A percentile compares a stretch with the other conserved stretches of the same genome.
These are phyloP conservation scores for Boeremia exigua DNA, from an alignment of 2,329 filamentous ascomycete genomes.

Conservation along the genomic window DNA sequence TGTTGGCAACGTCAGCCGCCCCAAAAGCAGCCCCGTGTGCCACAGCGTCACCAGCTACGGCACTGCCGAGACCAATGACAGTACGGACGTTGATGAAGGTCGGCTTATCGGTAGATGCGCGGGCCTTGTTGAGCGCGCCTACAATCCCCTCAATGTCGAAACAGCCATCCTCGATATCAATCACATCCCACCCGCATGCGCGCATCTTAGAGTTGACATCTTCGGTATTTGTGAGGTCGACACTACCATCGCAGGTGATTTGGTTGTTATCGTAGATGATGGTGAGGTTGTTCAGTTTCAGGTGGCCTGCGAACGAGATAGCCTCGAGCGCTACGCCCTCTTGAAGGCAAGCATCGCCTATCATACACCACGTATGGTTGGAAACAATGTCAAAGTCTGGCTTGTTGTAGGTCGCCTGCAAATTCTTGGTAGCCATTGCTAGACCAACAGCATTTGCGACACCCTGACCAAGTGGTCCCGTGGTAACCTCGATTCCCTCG, in stretches of 20 bases:
- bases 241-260: constrained; percentile 64
- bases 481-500: constrained; percentile 65
- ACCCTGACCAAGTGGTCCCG: constrained; percentile 95
- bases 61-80: constrained; percentile 61
- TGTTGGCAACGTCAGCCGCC: constrained; percentile 59
- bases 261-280: constrained; percentile 68
- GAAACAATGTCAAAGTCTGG: constrained; percentile 57
- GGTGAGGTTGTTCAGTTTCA: constrained; percentile 62
- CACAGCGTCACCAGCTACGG: constrained; percentile 55
- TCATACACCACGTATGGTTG: constrained; percentile 63
- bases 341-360: constrained; percentile 64
- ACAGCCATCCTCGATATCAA: constrained; percentile 60
- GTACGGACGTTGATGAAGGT: constrained; percentile 66
- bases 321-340: constrained; percentile 66
- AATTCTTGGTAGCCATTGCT: constrained; percentile 63
- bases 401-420: constrained; percentile 61
- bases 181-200: constrained; percentile 62
- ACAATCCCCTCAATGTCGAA: constrained; percentile 59
- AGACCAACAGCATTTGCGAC: constrained; percentile 78
- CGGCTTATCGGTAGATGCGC: constrained; percentile 56
- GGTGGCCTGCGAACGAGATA: constrained; percentile 63
- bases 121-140: constrained; percentile 54
- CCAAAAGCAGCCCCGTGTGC: constrained; percentile 67
- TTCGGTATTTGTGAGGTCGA: constrained; percentile 62
- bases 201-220: constrained; percentile 65